Base-by-base conservation (phyloP, 768 basidiomycete genomes). In the Xerocomellus amylosporus region DNA sequence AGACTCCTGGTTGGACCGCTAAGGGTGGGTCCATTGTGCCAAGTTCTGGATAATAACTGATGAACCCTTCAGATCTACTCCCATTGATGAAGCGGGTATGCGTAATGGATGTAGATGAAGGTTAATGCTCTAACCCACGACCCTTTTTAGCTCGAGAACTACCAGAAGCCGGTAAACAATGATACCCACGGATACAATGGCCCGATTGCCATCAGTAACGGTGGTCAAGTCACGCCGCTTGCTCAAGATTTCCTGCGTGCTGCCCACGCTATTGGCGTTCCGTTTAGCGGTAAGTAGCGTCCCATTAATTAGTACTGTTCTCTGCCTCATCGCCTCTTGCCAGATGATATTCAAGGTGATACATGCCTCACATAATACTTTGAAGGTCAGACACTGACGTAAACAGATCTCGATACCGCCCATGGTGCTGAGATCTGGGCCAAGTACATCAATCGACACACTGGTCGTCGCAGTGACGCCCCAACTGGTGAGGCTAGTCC, bases 361-460 rank as follows among this genome's bases (percentile, higher is more conserved):
- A 8, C 15, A 17, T 39, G 10, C 36, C n/a, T 51, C 22, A 24
- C 24, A 37, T n/a, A n/a, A n/a, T n/a, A n/a, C n/a, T n/a, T 46
- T 12, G 24, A 54, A 13, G 31, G 42, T 37, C 38, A 22, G 20
- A 45, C 39, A 30, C 20, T 64, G n/a, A 45, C 19, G 2, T 42
- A 19, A 47, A 43, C 51, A 78, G 86, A 86, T 67, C 74, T 85
- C 38, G 69, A 75, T 48, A 84, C 84, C 22, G 65, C 79, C 28
- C 82, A 87, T 59, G 84, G 74, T 22, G 78, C 85, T 51, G 86
- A 87, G 67, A 84, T 86, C 52, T 87, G 85, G 86, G 85, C 85
- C 46, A 87, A 88, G 66, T 88, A 87, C 64, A 85, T 88, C 76
- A 86, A 86, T 69, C 78, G 84, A 60, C 80, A 86, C 64, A 87